These are phyloP conservation scores for Penicillium corylophilum DNA, from an alignment of 2,329 filamentous ascomycete genomes.

Conservation along the genomic window DNA sequence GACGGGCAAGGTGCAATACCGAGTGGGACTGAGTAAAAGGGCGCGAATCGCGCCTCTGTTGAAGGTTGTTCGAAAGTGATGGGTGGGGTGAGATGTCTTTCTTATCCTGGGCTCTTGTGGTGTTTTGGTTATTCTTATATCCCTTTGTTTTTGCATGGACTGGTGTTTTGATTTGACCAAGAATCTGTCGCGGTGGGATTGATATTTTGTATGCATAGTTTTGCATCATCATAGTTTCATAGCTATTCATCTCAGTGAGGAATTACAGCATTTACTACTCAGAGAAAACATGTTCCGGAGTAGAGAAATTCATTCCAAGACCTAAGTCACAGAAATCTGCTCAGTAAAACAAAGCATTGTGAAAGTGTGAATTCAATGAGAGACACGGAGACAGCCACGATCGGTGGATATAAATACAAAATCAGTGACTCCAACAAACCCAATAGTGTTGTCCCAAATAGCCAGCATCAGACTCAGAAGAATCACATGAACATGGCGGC, in stretches of 20 bases:
- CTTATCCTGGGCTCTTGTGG: neutral
- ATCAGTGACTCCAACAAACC: neutral
- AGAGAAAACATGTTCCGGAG: too few relatives aligned
- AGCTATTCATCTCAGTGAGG: neutral
- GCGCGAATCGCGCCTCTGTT: conserved; percentile 51
- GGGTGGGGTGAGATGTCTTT: neutral
- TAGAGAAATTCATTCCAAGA: neutral
- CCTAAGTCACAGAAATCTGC: neutral
- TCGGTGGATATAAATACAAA: conserved; percentile 14
- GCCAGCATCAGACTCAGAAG: neutral
- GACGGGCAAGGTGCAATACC: conserved; percentile 41
- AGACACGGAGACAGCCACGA: neutral
- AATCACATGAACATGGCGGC: conserved; percentile 23
- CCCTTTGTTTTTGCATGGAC: conserved; percentile 1
- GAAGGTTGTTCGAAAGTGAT: conserved; percentile 45
- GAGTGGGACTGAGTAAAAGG: conserved; percentile 51
- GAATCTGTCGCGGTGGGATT: neutral
- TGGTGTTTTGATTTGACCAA: neutral
- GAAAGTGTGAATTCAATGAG: neutral
- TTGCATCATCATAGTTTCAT: neutral
- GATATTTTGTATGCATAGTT: neutral
- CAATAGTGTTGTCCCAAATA: neutral
- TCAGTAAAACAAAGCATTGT: neutral
- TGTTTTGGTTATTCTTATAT: conserved; percentile 1
- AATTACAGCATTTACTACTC: neutral